phyloP scores from a whole-genome alignment of 805 yeast genomes.

The Lipomyces kockii region DNA sequence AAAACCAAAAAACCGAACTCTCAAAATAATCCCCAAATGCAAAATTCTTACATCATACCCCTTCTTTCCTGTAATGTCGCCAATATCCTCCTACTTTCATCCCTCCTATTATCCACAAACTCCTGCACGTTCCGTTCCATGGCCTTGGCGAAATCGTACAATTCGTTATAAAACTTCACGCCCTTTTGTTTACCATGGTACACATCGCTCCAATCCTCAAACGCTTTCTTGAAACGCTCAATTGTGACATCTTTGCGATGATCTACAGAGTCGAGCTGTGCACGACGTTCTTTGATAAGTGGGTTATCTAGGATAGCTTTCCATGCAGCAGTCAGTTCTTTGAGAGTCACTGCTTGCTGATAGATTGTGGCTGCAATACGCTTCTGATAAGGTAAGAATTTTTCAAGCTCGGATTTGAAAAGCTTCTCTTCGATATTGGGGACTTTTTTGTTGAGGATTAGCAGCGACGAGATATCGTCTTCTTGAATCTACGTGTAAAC shows the following conservation, averaged over 20 bases:
- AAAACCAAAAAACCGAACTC: not conserved
- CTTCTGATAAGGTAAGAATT: constrained; percentile 70
- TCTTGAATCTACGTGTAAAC: constrained; percentile 50
- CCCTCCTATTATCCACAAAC: constrained; percentile 43
- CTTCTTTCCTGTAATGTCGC: not conserved
- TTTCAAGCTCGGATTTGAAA: constrained; percentile 73
- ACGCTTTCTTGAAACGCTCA: constrained; percentile 54
- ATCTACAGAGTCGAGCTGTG: constrained; percentile 45
- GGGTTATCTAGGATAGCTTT: constrained; percentile 53
- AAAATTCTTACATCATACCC: not conserved
- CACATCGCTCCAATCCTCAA: constrained; percentile 62
- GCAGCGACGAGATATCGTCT: constrained; percentile 81
- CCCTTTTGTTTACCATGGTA: constrained; percentile 66
- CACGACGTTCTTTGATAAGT: constrained; percentile 50
- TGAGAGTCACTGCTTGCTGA: constrained; percentile 60
- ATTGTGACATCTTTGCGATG: constrained; percentile 47
- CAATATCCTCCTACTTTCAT: constrained; percentile 37
- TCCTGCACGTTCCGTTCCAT: constrained; percentile 42
- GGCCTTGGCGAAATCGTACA: constrained; percentile 47
- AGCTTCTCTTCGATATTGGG: constrained; percentile 60
- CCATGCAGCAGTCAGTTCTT: constrained; percentile 54
- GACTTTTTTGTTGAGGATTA: constrained; percentile 66
- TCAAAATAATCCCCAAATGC: not conserved
- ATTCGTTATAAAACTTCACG: constrained; percentile 61
- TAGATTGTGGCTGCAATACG: constrained; percentile 71